These are phyloP conservation scores for Nigrospora sphaerica DNA, from an alignment of 2,329 filamentous ascomycete species.

Conservation along the genomic window DNA sequence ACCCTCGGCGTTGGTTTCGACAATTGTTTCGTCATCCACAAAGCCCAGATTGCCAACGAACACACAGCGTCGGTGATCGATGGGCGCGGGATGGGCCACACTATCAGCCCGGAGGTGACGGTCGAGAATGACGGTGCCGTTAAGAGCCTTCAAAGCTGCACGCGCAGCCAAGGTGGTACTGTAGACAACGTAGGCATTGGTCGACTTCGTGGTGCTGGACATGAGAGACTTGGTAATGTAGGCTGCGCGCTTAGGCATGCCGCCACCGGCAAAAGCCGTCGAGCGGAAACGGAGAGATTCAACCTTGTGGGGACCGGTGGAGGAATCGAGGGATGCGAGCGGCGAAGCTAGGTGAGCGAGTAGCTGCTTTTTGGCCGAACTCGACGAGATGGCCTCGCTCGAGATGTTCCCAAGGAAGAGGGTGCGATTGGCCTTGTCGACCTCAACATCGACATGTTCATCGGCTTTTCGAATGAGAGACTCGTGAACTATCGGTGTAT, in stretches of 20 bases:
- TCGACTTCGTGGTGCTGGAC: conserved; percentile 83
- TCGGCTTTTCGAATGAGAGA: conserved; percentile 44
- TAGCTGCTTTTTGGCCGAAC: conserved; percentile 71
- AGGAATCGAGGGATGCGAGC: conserved; percentile 44
- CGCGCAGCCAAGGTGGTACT: conserved; percentile 67
- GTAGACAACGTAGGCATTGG: conserved; percentile 93
- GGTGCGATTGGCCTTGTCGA: conserved; percentile 83
- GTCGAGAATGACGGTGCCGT: conserved; percentile 76
- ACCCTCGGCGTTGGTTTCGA: conserved; percentile 57
- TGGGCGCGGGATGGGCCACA: conserved; percentile 76
- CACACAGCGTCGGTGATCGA: conserved; percentile 82
- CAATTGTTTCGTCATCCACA: conserved; percentile 79
- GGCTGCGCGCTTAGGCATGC: conserved; percentile 87
- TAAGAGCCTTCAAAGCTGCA: conserved; percentile 68
- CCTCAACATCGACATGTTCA: conserved; percentile 42
- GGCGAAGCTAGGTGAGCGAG: conserved; percentile 73
- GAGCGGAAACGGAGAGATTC: conserved; percentile 94
- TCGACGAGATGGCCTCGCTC: conserved; percentile 72
- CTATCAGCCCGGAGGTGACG: conserved; percentile 88
- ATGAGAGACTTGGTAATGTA: conserved; percentile 88
- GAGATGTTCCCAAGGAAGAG: conserved; percentile 93
- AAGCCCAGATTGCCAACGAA: conserved; percentile 97
- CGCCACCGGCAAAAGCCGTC: conserved; percentile 69
- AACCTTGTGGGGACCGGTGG: conserved; percentile 58
- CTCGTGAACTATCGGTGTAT: conserved; percentile 45